phyloP scores from a whole-genome alignment of 2,329 filamentous ascomycete genomes.

The Periconia sp. region DNA sequence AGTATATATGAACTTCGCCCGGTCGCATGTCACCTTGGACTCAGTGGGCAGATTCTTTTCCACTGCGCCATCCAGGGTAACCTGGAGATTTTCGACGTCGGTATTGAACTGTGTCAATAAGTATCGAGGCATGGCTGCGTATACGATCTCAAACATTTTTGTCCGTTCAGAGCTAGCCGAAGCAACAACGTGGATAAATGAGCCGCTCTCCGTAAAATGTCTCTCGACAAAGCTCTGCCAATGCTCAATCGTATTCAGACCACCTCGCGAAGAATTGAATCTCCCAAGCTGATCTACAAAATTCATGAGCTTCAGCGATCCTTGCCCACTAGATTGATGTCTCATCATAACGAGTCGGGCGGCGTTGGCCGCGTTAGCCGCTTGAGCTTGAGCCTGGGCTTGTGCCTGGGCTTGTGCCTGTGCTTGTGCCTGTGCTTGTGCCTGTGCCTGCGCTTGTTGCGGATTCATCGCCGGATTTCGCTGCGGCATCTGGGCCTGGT shows the following conservation, averaged over 20 bases:
- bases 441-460: constrained; percentile 48
- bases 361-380: constrained; percentile 27
- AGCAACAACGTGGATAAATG: constrained; percentile 61
- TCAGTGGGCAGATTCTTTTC: constrained; percentile 66
- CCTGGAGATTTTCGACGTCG: constrained; percentile 80
- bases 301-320: constrained; percentile 60
- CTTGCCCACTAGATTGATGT: constrained; percentile 31
- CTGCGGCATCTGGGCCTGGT: constrained; percentile 40
- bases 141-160: constrained; percentile 87
- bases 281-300: constrained; percentile 63
- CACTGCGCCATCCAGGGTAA: constrained; percentile 75
- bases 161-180: constrained; percentile 61
- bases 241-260: constrained; percentile 68
- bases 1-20: constrained; percentile 85
- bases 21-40: constrained; percentile 76
- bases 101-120: constrained; percentile 90
- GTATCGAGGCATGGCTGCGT: constrained; percentile 81
- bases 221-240: constrained; percentile 81
- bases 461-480: too few relatives aligned
- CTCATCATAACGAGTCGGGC: constrained; percentile 39
- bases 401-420: constrained; percentile 30
- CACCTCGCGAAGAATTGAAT: constrained; percentile 55
- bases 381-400: constrained; percentile 26
- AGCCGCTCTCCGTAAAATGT: constrained; percentile 80
- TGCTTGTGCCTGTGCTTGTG: constrained; percentile 33